A percentile compares a stretch with the other conserved stretches of the same genome.
phyloP scores from a whole-genome alignment of 2,329 filamentous ascomycete genomes.

The Tolypocladium endophyticum region DNA sequence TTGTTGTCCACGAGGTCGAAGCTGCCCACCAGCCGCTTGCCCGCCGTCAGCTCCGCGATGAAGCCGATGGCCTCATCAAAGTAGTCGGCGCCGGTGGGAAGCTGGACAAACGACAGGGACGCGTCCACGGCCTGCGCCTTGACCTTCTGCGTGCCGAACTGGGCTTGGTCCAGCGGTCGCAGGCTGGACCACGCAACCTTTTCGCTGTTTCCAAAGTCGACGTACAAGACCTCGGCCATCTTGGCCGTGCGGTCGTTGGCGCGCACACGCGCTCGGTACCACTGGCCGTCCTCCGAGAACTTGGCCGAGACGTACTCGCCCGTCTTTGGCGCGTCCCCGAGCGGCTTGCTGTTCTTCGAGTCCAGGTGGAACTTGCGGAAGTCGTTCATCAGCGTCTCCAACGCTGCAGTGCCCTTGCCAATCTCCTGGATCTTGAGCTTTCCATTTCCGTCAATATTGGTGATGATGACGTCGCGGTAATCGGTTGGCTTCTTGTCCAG shows the following conservation, averaged over 20 bases:
- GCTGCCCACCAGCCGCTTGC: slow-evolving; percentile 73
- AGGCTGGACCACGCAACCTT: slow-evolving; percentile 75
- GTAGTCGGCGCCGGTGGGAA: slow-evolving; percentile 75
- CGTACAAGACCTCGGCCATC: slow-evolving; percentile 82
- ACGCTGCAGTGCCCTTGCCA: slow-evolving; percentile 71
- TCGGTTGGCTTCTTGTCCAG: slow-evolving; percentile 61
- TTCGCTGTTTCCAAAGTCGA: slow-evolving; percentile 95
- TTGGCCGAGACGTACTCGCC: slow-evolving; percentile 86
- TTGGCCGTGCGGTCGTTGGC: slow-evolving; percentile 87
- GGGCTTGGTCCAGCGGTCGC: slow-evolving; percentile 65
- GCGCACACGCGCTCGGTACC: slow-evolving; percentile 87
- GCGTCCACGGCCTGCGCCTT: slow-evolving; percentile 83
- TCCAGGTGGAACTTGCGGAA: slow-evolving; percentile 89
- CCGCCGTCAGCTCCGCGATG: slow-evolving; percentile 64
- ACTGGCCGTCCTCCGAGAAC: slow-evolving; percentile 81
- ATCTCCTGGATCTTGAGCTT: slow-evolving; percentile 87
- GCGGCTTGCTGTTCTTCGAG: slow-evolving; percentile 63
- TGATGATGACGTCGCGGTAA: slow-evolving; percentile 89
- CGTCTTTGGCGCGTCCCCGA: slow-evolving; percentile 71
- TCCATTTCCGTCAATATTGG: slow-evolving; percentile 73
- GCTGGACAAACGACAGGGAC: slow-evolving; percentile 77
- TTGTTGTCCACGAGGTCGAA: slow-evolving; percentile 74
- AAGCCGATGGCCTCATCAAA: slow-evolving; percentile 68
- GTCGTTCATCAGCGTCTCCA: slow-evolving; percentile 80
- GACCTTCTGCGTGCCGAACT: slow-evolving; percentile 73